Base-by-base conservation (phyloP, 1,139 yeast genomes). In the Casaregolazyma suthepensis region DNA sequence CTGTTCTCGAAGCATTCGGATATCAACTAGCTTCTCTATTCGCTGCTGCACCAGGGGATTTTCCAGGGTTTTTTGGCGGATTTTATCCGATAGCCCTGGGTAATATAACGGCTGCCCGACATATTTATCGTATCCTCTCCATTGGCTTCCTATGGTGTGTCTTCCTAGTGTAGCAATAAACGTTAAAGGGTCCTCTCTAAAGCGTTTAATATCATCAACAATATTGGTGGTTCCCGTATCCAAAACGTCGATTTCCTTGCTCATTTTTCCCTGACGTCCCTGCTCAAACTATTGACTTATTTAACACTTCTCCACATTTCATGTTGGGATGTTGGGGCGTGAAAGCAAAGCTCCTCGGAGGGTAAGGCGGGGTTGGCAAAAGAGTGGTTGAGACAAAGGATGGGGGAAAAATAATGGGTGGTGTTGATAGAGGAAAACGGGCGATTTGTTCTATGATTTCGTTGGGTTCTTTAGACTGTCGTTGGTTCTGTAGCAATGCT, bases 91-190 rank as follows among this genome's bases (percentile, higher is more conserved):
- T 54, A 70, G 61, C 1, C 71, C 71, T 7, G 65, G 66, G 52
- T 66, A 68, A 59, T 60, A 73, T 29, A 73, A 59, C 23, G 60
- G 65, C 52, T 68, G 68, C 37, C 77, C 77, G 31, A 68, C 62
- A 56, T 70, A 71, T 47, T 66, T 61, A 50, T 71, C 68, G 59
- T 71, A 73, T 17, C 71, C 67, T 22, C 76, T 63, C 69, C 74
- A 72, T 15, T 66, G 62, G 5, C 68, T 59, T 37, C 75, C 74
- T n/a, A 61, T 53, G 47, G 69, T 61, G 50, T 67, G 70, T 43
- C 62, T 63, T 26, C 63, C 64, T 31, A 70, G 53, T 12, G 66
- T 66, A 48, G 59, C 60, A 45, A 71, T 48, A 51, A 69, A 68
- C 48, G 63, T 61, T 20, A 66, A 48, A 12, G 75, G 75, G 52